Evolutionary conservation across 805 yeast genomes (phyloP).

Genomic region (Ogataea neopini): DNA sequence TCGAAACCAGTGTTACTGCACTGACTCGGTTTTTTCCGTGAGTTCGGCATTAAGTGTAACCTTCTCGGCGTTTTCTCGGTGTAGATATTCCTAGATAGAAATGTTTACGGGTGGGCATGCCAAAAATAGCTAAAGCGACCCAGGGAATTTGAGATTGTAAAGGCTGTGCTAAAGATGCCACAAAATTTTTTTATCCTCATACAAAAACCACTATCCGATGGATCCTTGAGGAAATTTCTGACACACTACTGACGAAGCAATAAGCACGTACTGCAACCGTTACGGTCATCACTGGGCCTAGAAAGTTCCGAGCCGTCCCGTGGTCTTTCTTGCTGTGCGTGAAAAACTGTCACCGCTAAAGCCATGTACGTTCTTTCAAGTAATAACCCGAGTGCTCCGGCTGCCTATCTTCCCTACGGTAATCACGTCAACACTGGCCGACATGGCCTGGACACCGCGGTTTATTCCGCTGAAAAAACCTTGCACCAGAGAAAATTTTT

Average conservation of each 20-base stretch:
- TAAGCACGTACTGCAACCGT: not conserved
- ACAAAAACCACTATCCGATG: constrained; percentile 1
- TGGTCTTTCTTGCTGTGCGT: not conserved
- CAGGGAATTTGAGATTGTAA: too few species aligned
- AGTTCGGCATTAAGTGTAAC: not conserved
- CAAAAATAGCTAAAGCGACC: not conserved
- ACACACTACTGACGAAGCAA: not conserved
- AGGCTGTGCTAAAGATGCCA: not conserved
- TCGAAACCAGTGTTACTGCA: not conserved
- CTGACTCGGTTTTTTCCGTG: not conserved
- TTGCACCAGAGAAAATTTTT: constrained; percentile 9
- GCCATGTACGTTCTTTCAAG: too few species aligned
- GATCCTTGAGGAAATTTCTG: not conserved
- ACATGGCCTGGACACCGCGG: not conserved
- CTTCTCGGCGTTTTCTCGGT: too few species aligned
- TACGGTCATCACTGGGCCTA: not conserved
- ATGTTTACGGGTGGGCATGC: too few species aligned
- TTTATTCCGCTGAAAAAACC: not conserved
- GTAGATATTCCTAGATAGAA: too few species aligned
- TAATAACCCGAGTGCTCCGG: not conserved
- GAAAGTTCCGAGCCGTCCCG: not conserved
- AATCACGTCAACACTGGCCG: not conserved
- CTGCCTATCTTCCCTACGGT: not conserved
- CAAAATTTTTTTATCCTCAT: not conserved
- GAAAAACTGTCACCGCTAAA: too few species aligned